A percentile compares a stretch with the other conserved stretches of the same genome.
phyloP scores from a whole-genome alignment of 202 grass and related monocot genomes.

The Eragrostis tef region DNA sequence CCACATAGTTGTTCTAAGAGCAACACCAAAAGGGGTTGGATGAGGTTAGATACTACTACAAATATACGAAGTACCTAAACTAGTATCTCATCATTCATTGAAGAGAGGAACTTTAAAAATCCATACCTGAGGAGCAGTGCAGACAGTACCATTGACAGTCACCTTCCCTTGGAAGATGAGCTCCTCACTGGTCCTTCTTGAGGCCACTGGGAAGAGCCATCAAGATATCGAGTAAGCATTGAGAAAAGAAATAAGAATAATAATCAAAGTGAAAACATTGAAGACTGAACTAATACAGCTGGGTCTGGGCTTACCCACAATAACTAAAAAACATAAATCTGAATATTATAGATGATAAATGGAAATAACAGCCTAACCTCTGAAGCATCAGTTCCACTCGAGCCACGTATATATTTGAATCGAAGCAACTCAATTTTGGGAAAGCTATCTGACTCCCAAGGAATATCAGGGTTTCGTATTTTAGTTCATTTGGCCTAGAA shows the following conservation, averaged over 20 bases:
- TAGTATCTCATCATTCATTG: background rate
- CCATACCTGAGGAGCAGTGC: constrained; percentile 84
- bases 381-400: background rate
- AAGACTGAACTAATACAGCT: too few species aligned
- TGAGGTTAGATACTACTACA: background rate
- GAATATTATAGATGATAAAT: constrained; percentile 4
- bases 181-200: constrained; percentile 84
- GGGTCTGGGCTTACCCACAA: background rate
- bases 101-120: background rate
- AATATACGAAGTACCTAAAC: background rate
- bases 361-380: background rate
- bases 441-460: background rate
- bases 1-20: background rate
- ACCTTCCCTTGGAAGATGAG: constrained; percentile 98
- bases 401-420: background rate
- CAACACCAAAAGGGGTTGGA: constrained; percentile 1
- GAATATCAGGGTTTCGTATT: background rate
- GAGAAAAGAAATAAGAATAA: background rate
- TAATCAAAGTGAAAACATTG: background rate
- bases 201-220: constrained; percentile 68
- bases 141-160: constrained; percentile 86
- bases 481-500: constrained; percentile 6
- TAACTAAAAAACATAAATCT: background rate
- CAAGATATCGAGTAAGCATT: constrained; percentile 10
- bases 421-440: background rate